Evolutionary conservation across 148 eudicot genomes (phyloP), one percentile per base, ranked within the genome.

Genomic region (Talinum fruticosum): DNA sequence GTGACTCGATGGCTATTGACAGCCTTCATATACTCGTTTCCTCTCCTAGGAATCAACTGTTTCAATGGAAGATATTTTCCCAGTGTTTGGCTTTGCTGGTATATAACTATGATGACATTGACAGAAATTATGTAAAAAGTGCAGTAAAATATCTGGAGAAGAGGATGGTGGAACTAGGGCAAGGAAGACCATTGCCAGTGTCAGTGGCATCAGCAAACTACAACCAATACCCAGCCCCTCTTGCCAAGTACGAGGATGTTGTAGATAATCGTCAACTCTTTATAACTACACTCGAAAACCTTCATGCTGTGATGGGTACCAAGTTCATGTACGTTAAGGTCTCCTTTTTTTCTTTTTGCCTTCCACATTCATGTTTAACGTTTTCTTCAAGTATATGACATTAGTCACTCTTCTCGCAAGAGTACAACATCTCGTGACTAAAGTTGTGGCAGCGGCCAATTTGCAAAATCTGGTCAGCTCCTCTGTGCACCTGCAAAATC

Each of bases 281-380:
- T 74, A 84, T 88, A 89, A 88, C 85, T 57, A 85, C 95, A 74
- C 74, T 96, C 41, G 84, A 89, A 85, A 93, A 90, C 79, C 92
- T 91, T 53, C 98, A 96, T 86, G 82, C 87, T 80, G 65, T 82
- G 2, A 89, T 96, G 99, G 92, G 92, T 61, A 89, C 98, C 79
- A 96, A 93, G 73, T 96, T 96, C 86, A 91, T 90, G 99, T 96
- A 84, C 79, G 85, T 59, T 51, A 51, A 18, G n/a, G n/a, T n/a
- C n/a, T 23, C 57, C 47, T 14, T 6, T 14, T 41, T 41, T 41
- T 41, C 47, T 41, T 12, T 41, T 41, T 10, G 13, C 47, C 12
- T 10, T 41, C 47, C 8, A 41, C 12, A 0, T 4, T 41, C 14
- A 8, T 41, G 47, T 14, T 41, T 41, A 41, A 1, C 1, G 8